Conservation (phyloP, 192 early-diverging fungal genomes). For the Podila minutissima region DNA sequence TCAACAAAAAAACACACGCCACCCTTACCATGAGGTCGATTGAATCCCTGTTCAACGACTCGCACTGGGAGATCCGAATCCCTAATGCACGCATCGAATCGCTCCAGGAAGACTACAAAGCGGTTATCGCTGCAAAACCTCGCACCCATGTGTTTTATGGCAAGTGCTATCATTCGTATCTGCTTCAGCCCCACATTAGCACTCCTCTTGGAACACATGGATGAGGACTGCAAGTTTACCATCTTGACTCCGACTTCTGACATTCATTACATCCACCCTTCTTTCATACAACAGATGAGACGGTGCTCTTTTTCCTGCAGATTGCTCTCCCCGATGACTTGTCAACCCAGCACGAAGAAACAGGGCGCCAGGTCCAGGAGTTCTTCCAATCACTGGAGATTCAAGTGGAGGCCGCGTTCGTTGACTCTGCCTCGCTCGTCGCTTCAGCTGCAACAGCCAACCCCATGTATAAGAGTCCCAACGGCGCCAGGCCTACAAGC, state of each 20-base stretch:
- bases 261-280: neutral
- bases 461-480: slow-evolving; percentile 29
- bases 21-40: slow-evolving; percentile 38
- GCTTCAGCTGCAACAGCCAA: slow-evolving; percentile 7
- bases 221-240: too few relatives aligned
- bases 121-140: slow-evolving; percentile 43
- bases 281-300: slow-evolving; percentile 42
- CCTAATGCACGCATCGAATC: slow-evolving; percentile 45
- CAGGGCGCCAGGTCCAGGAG: slow-evolving; percentile 27
- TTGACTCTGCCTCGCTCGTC: slow-evolving; percentile 33
- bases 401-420: slow-evolving; percentile 62
- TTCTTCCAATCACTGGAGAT: slow-evolving; percentile 65
- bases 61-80: slow-evolving; percentile 51
- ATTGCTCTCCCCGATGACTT: slow-evolving; percentile 49
- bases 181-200: too few relatives aligned
- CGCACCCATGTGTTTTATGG: slow-evolving; percentile 56
- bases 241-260: slow-evolving; percentile 4
- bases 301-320: slow-evolving; percentile 45
- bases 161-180: slow-evolving; percentile 3
- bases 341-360: slow-evolving; percentile 46
- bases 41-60: slow-evolving; percentile 51
- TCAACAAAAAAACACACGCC: neutral
- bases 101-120: slow-evolving; percentile 38
- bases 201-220: too few relatives aligned
- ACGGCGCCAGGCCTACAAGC: slow-evolving; percentile 22